Percentiles rank a stretch among this genome's conserved stretches.
These are phyloP conservation scores for Calocera viscosa DNA, from an alignment of 768 basidiomycete genomes.

Conservation along the genomic window DNA sequence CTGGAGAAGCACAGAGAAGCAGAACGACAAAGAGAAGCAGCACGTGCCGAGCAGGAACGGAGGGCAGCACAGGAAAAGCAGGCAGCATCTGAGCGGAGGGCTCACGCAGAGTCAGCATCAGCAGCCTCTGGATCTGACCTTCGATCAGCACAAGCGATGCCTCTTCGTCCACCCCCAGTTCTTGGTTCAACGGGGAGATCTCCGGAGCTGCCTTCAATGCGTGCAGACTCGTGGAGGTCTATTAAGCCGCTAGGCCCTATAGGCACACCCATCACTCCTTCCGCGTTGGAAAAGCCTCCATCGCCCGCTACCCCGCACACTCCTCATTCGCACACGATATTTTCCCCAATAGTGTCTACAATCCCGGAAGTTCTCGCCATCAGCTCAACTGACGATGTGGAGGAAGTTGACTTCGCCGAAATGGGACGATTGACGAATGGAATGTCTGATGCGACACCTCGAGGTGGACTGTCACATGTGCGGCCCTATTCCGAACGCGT, in stretches of 20 bases:
- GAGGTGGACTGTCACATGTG: conserved; percentile 22
- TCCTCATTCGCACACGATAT: conserved; percentile 19
- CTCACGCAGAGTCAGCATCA: background rate
- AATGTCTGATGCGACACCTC: conserved; percentile 27
- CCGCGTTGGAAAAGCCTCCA: background rate
- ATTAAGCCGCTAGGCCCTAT: background rate
- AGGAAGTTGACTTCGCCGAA: conserved; percentile 71
- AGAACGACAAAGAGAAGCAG: conserved; percentile 30
- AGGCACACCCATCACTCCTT: background rate
- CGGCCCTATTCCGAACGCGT: conserved; percentile 22
- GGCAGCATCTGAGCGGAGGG: conserved; percentile 29
- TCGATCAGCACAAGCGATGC: conserved; percentile 23
- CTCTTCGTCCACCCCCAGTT: conserved; percentile 20
- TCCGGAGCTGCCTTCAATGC: conserved; percentile 14
- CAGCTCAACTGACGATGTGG: conserved; percentile 47
- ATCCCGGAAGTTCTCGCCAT: conserved; percentile 34
- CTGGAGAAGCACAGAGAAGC: conserved; percentile 51
- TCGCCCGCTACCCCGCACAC: conserved; percentile 16
- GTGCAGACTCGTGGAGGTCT: conserved; percentile 53
- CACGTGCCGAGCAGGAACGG: conserved; percentile 27
- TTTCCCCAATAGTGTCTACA: conserved; percentile 24
- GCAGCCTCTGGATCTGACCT: conserved; percentile 28
- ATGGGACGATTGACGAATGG: conserved; percentile 48
- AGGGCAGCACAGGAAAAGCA: conserved; percentile 35
- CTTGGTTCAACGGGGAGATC: conserved; percentile 23